Conservation (phyloP, 1,139 yeast genomes). For the Pichia sp. region DNA sequence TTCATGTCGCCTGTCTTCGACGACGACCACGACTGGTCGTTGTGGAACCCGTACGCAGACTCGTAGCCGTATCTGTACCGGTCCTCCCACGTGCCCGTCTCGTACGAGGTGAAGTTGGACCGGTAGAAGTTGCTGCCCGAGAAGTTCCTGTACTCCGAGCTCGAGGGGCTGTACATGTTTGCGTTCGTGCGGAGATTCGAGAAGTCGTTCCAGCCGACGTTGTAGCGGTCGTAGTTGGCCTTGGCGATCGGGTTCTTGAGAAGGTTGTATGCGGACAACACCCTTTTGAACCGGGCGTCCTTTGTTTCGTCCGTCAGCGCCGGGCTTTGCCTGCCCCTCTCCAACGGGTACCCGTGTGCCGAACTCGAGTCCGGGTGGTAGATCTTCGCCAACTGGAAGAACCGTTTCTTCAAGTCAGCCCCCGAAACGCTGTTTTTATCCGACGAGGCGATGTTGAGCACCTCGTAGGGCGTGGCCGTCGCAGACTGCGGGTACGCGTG, state of each 20-base stretch:
- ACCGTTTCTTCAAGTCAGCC: slow-evolving; percentile 45
- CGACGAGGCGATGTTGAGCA: slow-evolving; percentile 49
- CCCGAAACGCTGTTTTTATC: slow-evolving; percentile 29
- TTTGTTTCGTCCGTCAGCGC: slow-evolving; percentile 40
- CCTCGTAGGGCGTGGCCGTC: slow-evolving; percentile 73
- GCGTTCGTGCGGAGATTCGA: slow-evolving; percentile 22
- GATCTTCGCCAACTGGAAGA: slow-evolving; percentile 63
- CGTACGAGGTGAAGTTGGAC: slow-evolving; percentile 18
- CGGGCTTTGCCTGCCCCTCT: not conserved
- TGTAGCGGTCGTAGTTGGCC: slow-evolving; percentile 41
- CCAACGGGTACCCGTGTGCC: slow-evolving; percentile 20
- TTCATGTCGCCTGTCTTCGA: slow-evolving; percentile 30
- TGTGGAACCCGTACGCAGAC: slow-evolving; percentile 24
- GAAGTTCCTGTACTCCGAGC: slow-evolving; percentile 14
- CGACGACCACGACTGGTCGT: slow-evolving; percentile 33
- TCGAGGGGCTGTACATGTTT: slow-evolving; percentile 21
- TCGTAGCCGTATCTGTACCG: slow-evolving; percentile 20
- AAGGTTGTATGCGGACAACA: slow-evolving; percentile 71
- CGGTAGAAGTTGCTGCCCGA: not conserved
- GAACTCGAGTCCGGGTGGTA: slow-evolving; percentile 77
- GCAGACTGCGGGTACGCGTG: slow-evolving; percentile 45
- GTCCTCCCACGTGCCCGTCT: slow-evolving; percentile 69
- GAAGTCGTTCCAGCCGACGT: slow-evolving; percentile 39
- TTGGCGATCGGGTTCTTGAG: slow-evolving; percentile 53
- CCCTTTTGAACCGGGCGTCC: slow-evolving; percentile 59